Evolutionary conservation across 306 rosid species (phyloP).

Genomic region (Prunus dulcis): DNA sequence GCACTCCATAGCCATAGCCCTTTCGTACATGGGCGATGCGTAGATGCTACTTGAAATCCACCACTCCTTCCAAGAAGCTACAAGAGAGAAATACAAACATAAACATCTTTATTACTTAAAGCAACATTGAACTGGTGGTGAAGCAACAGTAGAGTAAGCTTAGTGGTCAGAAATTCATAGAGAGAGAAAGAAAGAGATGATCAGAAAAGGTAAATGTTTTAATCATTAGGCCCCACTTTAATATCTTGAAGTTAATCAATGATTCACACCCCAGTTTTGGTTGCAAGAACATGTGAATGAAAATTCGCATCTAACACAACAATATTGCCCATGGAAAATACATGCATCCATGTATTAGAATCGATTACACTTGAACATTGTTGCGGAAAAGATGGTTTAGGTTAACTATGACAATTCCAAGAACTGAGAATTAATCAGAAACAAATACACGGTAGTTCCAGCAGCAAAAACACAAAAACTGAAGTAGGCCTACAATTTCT

Average conservation of each 20-base stretch:
- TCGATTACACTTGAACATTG: background rate
- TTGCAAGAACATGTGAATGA: background rate
- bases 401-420: background rate
- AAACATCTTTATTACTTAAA: background rate
- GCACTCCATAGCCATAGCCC: slow-evolving; percentile 97
- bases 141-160: background rate
- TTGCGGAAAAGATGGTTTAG: background rate
- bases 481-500: background rate
- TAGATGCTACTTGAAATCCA: slow-evolving; percentile 91
- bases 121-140: background rate
- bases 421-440: background rate
- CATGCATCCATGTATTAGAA: background rate
- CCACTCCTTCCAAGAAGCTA: slow-evolving; percentile 92
- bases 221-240: background rate
- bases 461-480: background rate
- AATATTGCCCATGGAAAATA: background rate
- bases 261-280: background rate
- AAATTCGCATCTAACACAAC: background rate
- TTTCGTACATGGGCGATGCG: slow-evolving; percentile 93
- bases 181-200: background rate
- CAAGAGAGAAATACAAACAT: slow-evolving; percentile 16
- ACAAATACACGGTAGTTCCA: too few species aligned
- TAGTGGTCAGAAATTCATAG: background rate
- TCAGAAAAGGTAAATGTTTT: background rate
- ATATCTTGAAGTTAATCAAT: background rate